Percentiles rank a stretch among this genome's conserved stretches.
phyloP scores from a whole-genome alignment of 768 basidiomycete species.

The Russula dissimulans region DNA sequence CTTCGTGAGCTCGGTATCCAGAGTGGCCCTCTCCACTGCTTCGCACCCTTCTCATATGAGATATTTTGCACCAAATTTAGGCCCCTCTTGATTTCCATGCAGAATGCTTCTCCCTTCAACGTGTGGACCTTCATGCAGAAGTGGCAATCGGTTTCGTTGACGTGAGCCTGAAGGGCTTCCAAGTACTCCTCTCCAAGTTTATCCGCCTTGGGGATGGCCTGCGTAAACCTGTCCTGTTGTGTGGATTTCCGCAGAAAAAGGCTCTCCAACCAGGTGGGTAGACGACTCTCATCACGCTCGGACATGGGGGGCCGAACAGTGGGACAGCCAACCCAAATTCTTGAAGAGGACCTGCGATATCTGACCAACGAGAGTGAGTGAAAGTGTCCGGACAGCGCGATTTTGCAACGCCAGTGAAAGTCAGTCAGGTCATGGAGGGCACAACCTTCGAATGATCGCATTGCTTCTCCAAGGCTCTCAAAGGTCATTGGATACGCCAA shows the following conservation, averaged over 20 bases:
- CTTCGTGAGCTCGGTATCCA: too few species aligned
- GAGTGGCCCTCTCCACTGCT: too few species aligned
- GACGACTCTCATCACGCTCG: background rate
- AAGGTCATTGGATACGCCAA: background rate
- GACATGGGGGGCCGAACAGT: too few species aligned
- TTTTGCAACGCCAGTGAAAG: background rate
- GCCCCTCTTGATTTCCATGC: background rate
- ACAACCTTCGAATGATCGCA: background rate
- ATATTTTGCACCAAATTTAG: background rate
- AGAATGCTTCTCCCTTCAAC: background rate
- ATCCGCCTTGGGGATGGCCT: background rate
- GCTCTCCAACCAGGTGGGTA: background rate
- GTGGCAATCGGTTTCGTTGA: background rate
- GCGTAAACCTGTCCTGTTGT: background rate
- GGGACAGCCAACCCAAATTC: background rate
- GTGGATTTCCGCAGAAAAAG: background rate
- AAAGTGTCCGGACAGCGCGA: background rate
- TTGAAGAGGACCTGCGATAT: too few species aligned
- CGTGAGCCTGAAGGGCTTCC: background rate
- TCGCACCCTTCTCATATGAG: too few species aligned
- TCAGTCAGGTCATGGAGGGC: background rate
- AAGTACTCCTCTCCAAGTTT: background rate
- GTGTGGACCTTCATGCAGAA: background rate
- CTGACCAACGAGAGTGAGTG: background rate
- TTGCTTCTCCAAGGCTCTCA: background rate